Base-by-base conservation (phyloP, 768 basidiomycete genomes). In the Serendipita sp. region DNA sequence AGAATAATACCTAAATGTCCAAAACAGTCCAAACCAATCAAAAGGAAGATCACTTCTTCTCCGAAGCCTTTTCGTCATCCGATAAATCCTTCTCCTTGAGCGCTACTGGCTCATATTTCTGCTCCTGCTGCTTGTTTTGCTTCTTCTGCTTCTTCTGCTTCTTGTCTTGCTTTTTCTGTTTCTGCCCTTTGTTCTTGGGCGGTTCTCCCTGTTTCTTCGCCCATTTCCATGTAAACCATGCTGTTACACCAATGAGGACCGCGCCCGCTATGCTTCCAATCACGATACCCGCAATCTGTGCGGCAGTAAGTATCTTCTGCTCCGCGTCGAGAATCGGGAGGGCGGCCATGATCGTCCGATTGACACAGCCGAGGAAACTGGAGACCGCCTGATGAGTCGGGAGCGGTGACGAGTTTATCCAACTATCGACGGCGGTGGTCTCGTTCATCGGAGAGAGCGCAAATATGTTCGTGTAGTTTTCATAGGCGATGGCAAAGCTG, bases 301-400 rank as follows among this genome's bases (percentile, higher is more conserved):
- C 42, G 20, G 42, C 20, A 20, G 13, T 42, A 11, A 42, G 42
- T 42, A 20, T 42, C 20, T 42, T 11, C 20, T 42, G 75, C 42
- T 42, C 42, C 13, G 71, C 72, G 64, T 74, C 77, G 3, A 85
- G 70, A 3, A 88, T 76, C 1, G 83, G 84, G 1, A 79, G 82
- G 1, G 80, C 76, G 20, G 65, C 68, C 2, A 78, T 83, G 58
- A 86, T 83, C 2, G 86, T 86, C 30, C 71, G 65, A 65, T 88
- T 88, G 50, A 88, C 65, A 64, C 86, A 88, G 30, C 71, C 65
- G 42, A 86, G 67, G 11, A 86, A 72, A 1, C 69, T 74, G 13
- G 42, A 42, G 42, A 11, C 13, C 11, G 11, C 42, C 20, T 11
- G 13, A 30, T 61, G 71, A 65, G 85, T 16, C 22, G 48, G 48